These are phyloP conservation scores for Paraphoma chrysanthemicola DNA, from an alignment of 2,329 filamentous ascomycete genomes.

Conservation along the genomic window DNA sequence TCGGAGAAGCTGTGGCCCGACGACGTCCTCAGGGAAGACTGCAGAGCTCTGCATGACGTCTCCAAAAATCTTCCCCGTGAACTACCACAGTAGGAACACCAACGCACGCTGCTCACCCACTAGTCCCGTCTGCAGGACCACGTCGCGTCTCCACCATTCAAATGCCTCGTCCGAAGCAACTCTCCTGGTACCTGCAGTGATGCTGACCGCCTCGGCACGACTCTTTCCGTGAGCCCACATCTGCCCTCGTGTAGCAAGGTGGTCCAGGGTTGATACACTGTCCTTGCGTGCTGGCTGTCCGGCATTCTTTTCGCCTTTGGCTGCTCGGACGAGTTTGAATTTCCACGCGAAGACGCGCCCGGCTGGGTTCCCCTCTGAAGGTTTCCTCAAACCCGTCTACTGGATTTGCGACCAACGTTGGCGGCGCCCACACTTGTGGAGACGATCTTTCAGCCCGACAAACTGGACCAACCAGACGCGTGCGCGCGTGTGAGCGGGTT, in stretches of 20 bases:
- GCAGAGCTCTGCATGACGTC: not conserved
- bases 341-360: not conserved
- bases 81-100: not conserved
- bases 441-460: conserved; percentile 1
- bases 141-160: conserved; percentile 1
- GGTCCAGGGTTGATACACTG: not conserved
- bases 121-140: conserved; percentile 8
- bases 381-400: not conserved
- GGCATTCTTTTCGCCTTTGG: not conserved
- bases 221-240: conserved; percentile 16
- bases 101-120: not conserved
- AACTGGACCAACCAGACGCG: conserved; percentile 14
- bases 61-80: not conserved
- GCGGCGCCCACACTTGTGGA: conserved; percentile 6
- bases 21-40: not conserved
- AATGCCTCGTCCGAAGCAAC: not conserved
- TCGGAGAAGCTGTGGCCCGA: not conserved
- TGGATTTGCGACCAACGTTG: not conserved
- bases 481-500: conserved; percentile 9
- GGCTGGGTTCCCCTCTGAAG: not conserved
- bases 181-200: conserved; percentile 23
- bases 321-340: not conserved
- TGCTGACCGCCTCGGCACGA: conserved; percentile 22
- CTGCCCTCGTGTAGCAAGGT: not conserved
- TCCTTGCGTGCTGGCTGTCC: not conserved